Evolutionary conservation across 2,329 filamentous ascomycete genomes (phyloP), one percentile per base, ranked within the genome.

Genomic region (Xylariaceae sp.): DNA sequence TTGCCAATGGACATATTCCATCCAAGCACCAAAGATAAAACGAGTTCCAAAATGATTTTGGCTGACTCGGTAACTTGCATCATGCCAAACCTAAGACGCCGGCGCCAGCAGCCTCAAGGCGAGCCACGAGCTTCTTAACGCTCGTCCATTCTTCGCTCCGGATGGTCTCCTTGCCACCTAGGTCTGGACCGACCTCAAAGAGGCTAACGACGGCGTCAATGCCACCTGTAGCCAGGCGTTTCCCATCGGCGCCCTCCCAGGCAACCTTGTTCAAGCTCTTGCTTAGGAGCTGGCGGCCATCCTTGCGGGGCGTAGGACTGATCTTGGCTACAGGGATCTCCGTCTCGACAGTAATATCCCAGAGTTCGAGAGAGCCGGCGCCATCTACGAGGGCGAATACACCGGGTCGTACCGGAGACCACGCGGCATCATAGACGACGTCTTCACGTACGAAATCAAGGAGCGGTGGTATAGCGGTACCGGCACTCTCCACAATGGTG

Each of bases 321-420:
- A 92, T 89, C 64, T 89, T 88, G 46, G 91, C 90, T 1, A 96
- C 87, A 0, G 95, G 95, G 43, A 98, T 91, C 76, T 99, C 95
- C 1, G 90, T 92, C 74, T 97, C 93, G 17, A 93, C 84, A 11
- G 91, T 94, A 48, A 99, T 85, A 71, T 99, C 96, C 91, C 95
- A 99, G 46, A 99, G 82, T 76, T 99, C 96, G 16, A 99, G 81
- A 74, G 87, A 90, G 26, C 95, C 96, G 2, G 91, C 91, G 29
- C 95, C 95, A 67, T 99, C 96, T 2, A 98, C 95, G 17, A 96
- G 86, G 1, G 91, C 92, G 75, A 99, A 99, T 7, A 99, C 91
- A 33, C 92, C 93, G 0, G 95, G 95, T 72, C 95, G 94, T 63
- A 95, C 85, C 0, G 95, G 95, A 12, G 92, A 96, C 96, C 96